Percentiles rank a stretch among this genome's conserved stretches.
phyloP scores from a whole-genome alignment of 208 protist genomes.

The Trypanosoma conorhini region DNA sequence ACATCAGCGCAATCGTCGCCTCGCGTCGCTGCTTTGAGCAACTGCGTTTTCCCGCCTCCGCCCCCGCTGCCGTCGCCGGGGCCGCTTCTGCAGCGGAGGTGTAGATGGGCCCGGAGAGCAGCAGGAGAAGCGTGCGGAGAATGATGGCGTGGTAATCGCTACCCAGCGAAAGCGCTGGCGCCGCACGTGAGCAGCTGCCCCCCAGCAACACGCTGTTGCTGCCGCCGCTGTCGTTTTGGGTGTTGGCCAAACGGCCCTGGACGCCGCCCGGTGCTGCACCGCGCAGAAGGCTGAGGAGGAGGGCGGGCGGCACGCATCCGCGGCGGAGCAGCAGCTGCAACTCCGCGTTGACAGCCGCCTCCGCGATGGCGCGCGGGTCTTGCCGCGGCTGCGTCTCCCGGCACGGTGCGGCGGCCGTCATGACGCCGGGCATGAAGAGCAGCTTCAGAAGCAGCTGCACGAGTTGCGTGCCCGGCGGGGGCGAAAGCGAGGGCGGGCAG shows the following conservation, averaged over 20 bases:
- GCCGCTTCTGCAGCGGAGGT: background rate
- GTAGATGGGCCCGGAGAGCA: conserved; percentile 20
- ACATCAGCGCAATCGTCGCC: conserved; percentile 8
- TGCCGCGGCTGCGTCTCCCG: background rate
- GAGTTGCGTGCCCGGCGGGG: conserved; percentile 1
- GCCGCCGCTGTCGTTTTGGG: too few relatives aligned
- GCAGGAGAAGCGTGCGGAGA: conserved; percentile 20
- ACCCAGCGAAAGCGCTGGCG: background rate
- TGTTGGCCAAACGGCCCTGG: too few relatives aligned
- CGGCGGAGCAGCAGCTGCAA: background rate
- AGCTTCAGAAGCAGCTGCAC: conserved; percentile 13
- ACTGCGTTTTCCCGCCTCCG: background rate
- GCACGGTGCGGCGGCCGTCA: background rate
- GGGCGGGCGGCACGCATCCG: background rate
- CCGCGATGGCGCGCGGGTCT: background rate
- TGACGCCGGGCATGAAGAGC: conserved; percentile 11
- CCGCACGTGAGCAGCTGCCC: background rate
- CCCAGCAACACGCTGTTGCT: too few relatives aligned
- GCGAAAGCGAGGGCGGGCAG: too few relatives aligned
- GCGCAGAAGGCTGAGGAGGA: background rate
- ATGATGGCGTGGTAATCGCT: conserved; percentile 9
- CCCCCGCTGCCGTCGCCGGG: background rate
- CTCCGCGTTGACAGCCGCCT: background rate
- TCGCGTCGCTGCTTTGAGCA: background rate
- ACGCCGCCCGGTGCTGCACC: too few relatives aligned